These are phyloP conservation scores for Crataegus laevigata DNA, from an alignment of 306 rosid species.

Conservation along the genomic window DNA sequence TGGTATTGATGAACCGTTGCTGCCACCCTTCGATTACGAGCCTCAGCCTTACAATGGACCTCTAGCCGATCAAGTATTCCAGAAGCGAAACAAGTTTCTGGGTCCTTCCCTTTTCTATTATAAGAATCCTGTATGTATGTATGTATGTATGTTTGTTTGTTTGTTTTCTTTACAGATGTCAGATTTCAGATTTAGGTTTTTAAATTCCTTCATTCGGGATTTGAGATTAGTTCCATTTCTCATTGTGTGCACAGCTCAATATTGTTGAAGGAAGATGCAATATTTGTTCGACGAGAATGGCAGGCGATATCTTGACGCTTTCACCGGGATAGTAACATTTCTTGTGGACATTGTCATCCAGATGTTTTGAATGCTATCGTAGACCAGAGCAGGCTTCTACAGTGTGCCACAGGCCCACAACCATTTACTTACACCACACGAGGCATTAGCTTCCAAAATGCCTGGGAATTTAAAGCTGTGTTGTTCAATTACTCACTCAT, in stretches of 20 bases:
- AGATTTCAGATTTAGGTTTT: background rate
- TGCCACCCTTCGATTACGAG: conserved; percentile 64
- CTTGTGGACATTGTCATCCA: conserved; percentile 96
- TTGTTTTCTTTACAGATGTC: background rate
- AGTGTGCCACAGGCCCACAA: conserved; percentile 81
- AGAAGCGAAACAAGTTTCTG: conserved; percentile 66
- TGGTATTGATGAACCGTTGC: conserved; percentile 17
- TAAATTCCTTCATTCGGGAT: background rate
- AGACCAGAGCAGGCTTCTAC: conserved; percentile 80
- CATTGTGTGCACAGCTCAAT: conserved; percentile 47
- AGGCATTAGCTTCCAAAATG: conserved; percentile 75
- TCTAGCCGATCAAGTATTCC: conserved; percentile 51
- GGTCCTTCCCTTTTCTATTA: conserved; percentile 84
- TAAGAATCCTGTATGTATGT: conserved; percentile 56
- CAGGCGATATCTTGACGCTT: conserved; percentile 88
- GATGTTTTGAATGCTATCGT: conserved; percentile 51
- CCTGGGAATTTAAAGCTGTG: conserved; percentile 77
- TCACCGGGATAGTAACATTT: conserved; percentile 98
- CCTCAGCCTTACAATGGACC: conserved; percentile 69
- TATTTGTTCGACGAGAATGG: conserved; percentile 83
- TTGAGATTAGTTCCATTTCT: background rate
- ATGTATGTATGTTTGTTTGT: conserved; percentile 6
- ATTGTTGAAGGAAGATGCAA: conserved; percentile 95
- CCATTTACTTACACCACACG: conserved; percentile 74
- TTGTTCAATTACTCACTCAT: too few species aligned